Base-by-base conservation (phyloP, 1,284 basidiomycete species). In the Sanghuangporus sanghuang region DNA sequence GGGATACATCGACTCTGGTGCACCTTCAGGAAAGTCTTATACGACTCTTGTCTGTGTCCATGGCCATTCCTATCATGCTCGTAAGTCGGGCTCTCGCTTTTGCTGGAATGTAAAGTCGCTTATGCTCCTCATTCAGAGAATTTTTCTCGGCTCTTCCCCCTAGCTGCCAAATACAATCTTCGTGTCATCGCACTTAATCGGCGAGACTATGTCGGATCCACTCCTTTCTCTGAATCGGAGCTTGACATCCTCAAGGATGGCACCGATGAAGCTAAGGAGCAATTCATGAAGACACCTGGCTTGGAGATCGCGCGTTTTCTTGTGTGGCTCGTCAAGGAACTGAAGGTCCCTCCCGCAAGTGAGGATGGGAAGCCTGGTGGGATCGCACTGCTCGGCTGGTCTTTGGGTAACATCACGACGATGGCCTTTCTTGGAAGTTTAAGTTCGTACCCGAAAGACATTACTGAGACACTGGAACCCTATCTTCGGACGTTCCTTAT, bases 191-290 rank as follows among this genome's bases (percentile, higher is more conserved):
- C 61, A 1, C 59, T 68, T 35, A 67, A 64, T 38, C 63, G 67
- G n/a, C 62, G 67, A 6, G 67, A 68, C 59, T 68, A 65, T 39
- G 38, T 35, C 16, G 65, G 67, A 18, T 68, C 67, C 9, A 59
- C 67, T 18, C 61, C 60, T 7, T 67, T 63, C 27, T 49, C 66
- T 12, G 27, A 12, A 11, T 16, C 57, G 11, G 67, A 68, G 46
- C 38, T 68, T 1, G 32, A 52, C 6, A 21, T 54, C 16, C 42
- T 68, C 16, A 53, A 23, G 18, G 23, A 35, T 3, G 62, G 46
- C 6, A 27, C 52, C 32, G 49, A 57, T 11, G 35, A 50, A 9
- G 46, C 39, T 6, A 38, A 56, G 11, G 21, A 50, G 7, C 27
- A 60, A 2, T 67, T 65, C 48, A 18, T 68, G 48, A 54, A 39